Evolutionary conservation across 495 filamentous ascomycete species (phyloP).

Genomic region (Aspergillus campestris): DNA sequence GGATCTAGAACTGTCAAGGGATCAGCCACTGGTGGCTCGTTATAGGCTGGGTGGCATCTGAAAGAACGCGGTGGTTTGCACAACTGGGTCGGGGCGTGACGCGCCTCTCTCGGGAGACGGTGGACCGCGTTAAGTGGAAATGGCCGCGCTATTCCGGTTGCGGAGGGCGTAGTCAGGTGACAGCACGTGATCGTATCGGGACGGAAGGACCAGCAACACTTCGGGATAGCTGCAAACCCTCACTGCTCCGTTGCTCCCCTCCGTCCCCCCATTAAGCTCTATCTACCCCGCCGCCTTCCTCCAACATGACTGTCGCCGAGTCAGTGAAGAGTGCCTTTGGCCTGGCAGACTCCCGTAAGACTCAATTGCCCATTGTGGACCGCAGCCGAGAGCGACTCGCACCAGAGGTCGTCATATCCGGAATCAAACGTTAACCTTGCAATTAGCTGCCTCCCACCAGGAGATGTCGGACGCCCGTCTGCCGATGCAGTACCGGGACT

Average conservation of each 20-base stretch:
- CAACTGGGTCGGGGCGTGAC: conserved; percentile 9
- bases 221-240: conserved; percentile 24
- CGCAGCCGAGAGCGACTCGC: not conserved
- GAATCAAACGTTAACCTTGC: conserved; percentile 8
- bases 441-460: conserved; percentile 63
- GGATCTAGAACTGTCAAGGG: conserved; percentile 1
- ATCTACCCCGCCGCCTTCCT: conserved; percentile 9
- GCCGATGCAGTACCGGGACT: conserved; percentile 85
- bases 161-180: conserved; percentile 6
- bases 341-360: conserved; percentile 36
- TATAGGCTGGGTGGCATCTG: conserved; percentile 11
- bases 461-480: conserved; percentile 89
- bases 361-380: conserved; percentile 14
- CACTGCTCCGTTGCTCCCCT: conserved; percentile 10
- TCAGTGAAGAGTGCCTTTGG: conserved; percentile 49
- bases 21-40: conserved; percentile 20
- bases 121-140: conserved; percentile 23
- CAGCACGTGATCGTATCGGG: conserved; percentile 23
- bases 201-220: conserved; percentile 25
- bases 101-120: conserved; percentile 7
- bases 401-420: not conserved
- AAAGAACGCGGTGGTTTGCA: conserved; percentile 19
- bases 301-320: conserved; percentile 42
- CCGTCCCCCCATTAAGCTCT: conserved; percentile 10
- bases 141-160: conserved; percentile 20